Evolutionary conservation across 2,329 filamentous ascomycete species (phyloP).

Genomic region (Acarospora socialis): DNA sequence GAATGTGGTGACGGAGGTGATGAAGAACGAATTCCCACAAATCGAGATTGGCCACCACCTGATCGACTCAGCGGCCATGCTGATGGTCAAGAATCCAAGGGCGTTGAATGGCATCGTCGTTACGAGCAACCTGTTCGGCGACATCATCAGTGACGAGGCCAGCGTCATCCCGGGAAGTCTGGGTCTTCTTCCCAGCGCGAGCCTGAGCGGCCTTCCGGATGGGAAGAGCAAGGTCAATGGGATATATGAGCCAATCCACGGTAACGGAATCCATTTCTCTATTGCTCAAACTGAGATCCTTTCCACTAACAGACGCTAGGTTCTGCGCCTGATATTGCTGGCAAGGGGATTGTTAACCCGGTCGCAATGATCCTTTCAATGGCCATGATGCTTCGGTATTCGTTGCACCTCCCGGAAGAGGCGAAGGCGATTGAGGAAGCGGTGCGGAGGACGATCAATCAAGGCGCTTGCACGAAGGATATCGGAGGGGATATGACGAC

Average conservation of each 20-base stretch:
- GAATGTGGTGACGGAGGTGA: constrained; percentile 70
- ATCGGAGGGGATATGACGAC: constrained; percentile 68
- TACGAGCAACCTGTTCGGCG: constrained; percentile 87
- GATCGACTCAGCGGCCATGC: constrained; percentile 93
- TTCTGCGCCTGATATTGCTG: constrained; percentile 84
- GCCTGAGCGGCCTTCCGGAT: constrained; percentile 72
- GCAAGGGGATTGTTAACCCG: constrained; percentile 82
- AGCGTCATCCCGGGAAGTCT: constrained; percentile 86
- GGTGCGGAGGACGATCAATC: constrained; percentile 66
- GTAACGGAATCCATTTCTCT: constrained; percentile 32
- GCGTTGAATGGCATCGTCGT: constrained; percentile 81
- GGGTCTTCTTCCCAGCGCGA: constrained; percentile 76
- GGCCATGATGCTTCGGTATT: constrained; percentile 94
- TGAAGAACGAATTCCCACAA: constrained; percentile 78
- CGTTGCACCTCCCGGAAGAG: constrained; percentile 63
- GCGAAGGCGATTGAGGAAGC: constrained; percentile 68
- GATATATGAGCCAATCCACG: constrained; percentile 96
- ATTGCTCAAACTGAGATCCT: too few species aligned
- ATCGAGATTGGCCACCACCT: constrained; percentile 75
- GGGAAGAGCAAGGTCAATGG: constrained; percentile 75
- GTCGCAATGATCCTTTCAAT: constrained; percentile 83
- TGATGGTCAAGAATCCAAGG: constrained; percentile 88
- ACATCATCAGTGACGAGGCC: constrained; percentile 92
- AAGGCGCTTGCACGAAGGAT: constrained; percentile 65
- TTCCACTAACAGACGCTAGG: constrained; percentile 32